phyloP scores from a whole-genome alignment of 75 land plant genomes.

The Isoetes taiwanensis region DNA sequence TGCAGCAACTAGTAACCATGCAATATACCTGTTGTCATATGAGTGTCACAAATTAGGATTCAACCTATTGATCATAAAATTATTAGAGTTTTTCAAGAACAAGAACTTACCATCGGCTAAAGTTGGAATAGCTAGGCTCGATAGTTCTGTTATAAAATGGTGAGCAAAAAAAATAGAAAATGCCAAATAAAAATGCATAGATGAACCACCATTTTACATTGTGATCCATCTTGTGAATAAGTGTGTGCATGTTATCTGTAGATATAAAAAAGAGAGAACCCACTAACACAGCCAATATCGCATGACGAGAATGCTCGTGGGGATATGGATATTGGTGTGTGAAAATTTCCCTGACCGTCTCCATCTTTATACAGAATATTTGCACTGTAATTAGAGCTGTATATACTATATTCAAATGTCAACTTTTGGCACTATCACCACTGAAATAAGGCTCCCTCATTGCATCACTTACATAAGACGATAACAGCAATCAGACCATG shows the following conservation, averaged over 20 bases:
- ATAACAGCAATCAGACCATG: no score
- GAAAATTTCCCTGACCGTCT: conserved; percentile 64
- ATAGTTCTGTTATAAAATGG: conserved; percentile 87
- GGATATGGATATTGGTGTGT: conserved; percentile 78
- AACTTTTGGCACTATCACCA: no score
- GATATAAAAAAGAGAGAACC: conserved; percentile 88
- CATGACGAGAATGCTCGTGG: conserved; percentile 96
- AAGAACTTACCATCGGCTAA: conserved; percentile 66
- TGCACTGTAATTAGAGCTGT: no score
- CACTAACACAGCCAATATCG: conserved; percentile 67
- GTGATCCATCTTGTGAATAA: conserved; percentile 66
- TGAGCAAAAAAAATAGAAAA: conserved; percentile 93
- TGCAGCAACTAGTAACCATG: conserved; percentile 84
- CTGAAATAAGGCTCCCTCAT: no score
- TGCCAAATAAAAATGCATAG: conserved; percentile 78
- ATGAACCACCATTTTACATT: conserved; percentile 99
- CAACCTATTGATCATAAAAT: background rate
- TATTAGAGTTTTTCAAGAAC: background rate
- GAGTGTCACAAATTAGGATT: background rate
- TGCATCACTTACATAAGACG: no score
- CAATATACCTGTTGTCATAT: conserved; percentile 57
- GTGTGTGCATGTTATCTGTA: conserved; percentile 77
- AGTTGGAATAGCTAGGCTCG: conserved; percentile 93
- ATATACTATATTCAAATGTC: no score
- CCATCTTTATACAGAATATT: no score